A percentile compares a stretch with the other conserved stretches of the same genome.
phyloP scores from a whole-genome alignment of 768 basidiomycete genomes.

The Xerocomus potaroensis region DNA sequence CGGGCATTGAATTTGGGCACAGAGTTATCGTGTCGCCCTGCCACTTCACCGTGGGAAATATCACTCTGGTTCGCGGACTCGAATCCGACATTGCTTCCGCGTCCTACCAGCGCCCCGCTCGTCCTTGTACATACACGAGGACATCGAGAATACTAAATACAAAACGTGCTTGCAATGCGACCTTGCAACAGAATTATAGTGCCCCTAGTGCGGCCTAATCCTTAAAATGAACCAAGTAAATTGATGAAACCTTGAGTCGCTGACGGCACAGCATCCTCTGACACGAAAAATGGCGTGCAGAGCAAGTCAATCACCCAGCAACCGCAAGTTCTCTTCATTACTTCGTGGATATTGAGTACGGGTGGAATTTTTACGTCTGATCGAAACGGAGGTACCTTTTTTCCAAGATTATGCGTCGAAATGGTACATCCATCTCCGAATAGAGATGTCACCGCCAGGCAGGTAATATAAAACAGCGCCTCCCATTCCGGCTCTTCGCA shows the following conservation, averaged over 20 bases:
- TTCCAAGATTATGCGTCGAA: conserved; percentile 5
- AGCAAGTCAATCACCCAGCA: background rate
- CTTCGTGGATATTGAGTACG: background rate
- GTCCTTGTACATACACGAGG: conserved; percentile 13
- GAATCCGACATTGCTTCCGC: conserved; percentile 31
- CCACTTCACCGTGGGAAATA: conserved; percentile 32
- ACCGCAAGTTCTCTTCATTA: background rate
- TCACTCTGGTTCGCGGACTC: conserved; percentile 35
- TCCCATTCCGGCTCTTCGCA: background rate
- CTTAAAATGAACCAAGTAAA: conserved; percentile 18
- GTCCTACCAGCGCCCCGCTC: conserved; percentile 29
- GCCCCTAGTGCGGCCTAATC: conserved; percentile 15
- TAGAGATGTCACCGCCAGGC: background rate
- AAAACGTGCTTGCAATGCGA: conserved; percentile 1
- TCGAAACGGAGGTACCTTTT: conserved; percentile 3
- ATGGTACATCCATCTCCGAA: background rate
- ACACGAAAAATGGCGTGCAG: conserved; percentile 5
- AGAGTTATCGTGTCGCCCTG: conserved; percentile 36
- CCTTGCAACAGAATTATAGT: no score
- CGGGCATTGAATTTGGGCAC: conserved; percentile 38
- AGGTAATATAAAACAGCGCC: no score
- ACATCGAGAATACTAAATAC: background rate
- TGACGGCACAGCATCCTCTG: conserved; percentile 18
- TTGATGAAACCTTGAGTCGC: conserved; percentile 7
- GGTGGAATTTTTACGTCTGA: conserved; percentile 22